A percentile compares a stretch with the other conserved stretches of the same genome.
phyloP scores from a whole-genome alignment of 1,284 basidiomycete species.

The Microbotryum silenes-acaulis region DNA sequence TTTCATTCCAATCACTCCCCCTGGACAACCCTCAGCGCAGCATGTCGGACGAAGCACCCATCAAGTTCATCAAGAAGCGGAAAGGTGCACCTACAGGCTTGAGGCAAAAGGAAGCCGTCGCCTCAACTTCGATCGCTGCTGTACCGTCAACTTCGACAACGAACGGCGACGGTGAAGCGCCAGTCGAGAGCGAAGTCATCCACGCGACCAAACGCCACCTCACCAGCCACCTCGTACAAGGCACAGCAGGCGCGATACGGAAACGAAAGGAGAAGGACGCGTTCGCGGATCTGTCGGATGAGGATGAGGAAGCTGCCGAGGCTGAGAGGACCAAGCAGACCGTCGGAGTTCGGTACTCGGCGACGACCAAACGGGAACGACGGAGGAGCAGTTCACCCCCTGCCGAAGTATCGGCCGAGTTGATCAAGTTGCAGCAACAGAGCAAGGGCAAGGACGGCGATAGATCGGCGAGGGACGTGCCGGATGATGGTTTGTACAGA shows the following conservation, averaged over 20 bases:
- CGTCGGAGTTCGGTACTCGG: conserved; percentile 24
- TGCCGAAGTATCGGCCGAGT: conserved; percentile 25
- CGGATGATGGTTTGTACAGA: conserved; percentile 78
- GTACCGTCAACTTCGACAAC: background rate
- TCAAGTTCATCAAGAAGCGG: conserved; percentile 30
- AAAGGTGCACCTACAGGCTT: conserved; percentile 22
- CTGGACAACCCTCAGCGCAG: background rate
- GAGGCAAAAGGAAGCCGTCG: conserved; percentile 15
- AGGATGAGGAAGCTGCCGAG: conserved; percentile 7
- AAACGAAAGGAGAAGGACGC: conserved; percentile 4
- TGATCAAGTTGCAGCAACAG: conserved; percentile 14
- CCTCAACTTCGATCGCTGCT: background rate
- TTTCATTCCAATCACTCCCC: background rate
- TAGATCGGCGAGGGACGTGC: conserved; percentile 9
- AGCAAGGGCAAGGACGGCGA: conserved; percentile 9
- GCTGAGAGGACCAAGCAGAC: conserved; percentile 1
- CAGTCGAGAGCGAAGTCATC: conserved; percentile 20
- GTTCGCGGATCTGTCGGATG: conserved; percentile 8
- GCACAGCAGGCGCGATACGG: conserved; percentile 18
- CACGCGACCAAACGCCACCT: conserved; percentile 12
- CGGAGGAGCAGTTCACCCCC: conserved; percentile 23
- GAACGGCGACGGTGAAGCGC: background rate
- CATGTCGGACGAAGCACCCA: conserved; percentile 14
- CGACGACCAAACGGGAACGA: conserved; percentile 3
- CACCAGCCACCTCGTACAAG: conserved; percentile 27